A percentile compares a stretch with the other conserved stretches of the same genome.
These are phyloP conservation scores for Warburgia ugandensis DNA, from an alignment of 164 flowering plant species.

Conservation along the genomic window DNA sequence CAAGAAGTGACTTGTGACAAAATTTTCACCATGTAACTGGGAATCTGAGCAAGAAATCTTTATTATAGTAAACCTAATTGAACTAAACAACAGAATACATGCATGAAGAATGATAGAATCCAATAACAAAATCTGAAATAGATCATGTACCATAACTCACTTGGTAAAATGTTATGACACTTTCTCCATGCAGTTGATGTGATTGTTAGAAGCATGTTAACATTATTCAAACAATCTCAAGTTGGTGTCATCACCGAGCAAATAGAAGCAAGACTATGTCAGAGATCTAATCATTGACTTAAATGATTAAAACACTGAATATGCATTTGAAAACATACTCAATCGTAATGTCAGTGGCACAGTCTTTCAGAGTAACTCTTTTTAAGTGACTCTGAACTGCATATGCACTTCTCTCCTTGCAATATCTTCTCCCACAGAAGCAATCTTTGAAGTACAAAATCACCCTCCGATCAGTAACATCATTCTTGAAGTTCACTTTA, in stretches of 20 bases:
- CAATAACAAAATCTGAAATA: no score
- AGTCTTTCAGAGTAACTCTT: constrained; percentile 55
- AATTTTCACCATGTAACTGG: no score
- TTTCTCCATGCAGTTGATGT: no score
- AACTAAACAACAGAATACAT: no score
- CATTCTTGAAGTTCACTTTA: constrained; percentile 52
- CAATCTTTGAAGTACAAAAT: constrained; percentile 69
- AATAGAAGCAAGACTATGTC: background rate
- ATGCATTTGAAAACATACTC: constrained; percentile 41
- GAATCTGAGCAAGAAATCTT: no score
- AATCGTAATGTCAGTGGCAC: constrained; percentile 48
- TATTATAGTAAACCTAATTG: no score
- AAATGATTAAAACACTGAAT: background rate
- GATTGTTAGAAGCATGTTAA: background rate
- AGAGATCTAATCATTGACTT: background rate
- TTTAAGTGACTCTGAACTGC: constrained; percentile 50
- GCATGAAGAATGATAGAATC: no score
- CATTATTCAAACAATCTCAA: background rate
- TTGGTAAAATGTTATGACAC: no score
- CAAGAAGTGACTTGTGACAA: no score
- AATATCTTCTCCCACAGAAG: constrained; percentile 55
- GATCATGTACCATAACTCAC: no score
- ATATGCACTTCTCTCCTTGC: constrained; percentile 71
- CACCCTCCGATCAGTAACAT: constrained; percentile 54
- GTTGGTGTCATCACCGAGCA: background rate